Evolutionary conservation across 2,329 filamentous ascomycete species (phyloP), one percentile per base, ranked within the genome.

Genomic region (Phaeosphaeriaceae sp.): DNA sequence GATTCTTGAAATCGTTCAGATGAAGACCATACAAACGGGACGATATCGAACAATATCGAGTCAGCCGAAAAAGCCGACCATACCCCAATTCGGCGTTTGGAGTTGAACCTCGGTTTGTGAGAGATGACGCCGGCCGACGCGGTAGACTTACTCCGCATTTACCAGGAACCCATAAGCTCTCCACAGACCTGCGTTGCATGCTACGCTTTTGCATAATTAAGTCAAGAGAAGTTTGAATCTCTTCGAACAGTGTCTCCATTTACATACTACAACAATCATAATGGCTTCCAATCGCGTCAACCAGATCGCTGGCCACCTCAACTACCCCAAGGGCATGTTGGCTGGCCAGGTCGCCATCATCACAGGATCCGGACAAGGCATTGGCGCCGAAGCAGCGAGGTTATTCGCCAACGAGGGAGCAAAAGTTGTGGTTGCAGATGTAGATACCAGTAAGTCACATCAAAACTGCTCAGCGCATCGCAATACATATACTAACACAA

Each of bases 371-470:
- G 92, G 91, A 9, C 92, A 96, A 76, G 93, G 93, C 58, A 96
- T 96, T 75, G 93, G 92, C 22, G 93, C 92, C 25, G 93, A 96
- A 79, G 85, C 89, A 31, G 92, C 92, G 7, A 84, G 88, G 10
- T 80, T 96, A 2, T 96, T 96, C 71, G 92, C 91, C 13, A 94
- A 93, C 59, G 92, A 97, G 78, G 93, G 93, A 22, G 92, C 92
- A 17, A 92, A 89, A 74, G 92, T 96, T 0, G 82, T 96, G 11
- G 83, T 96, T 47, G 89, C 91, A 22, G 93, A 96, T 79, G 92
- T 96, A 60, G 93, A 96, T 78, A 86, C 78, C 36, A 80, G 89
- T 91, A 53, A 17, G 63, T 61, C 27, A 47, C 33, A 33, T 36
- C 5, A n/a, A 31, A 47, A 9, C 31, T 40, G 42, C 21, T 36